Percentiles rank a stretch among this genome's conserved stretches.
Evolutionary conservation across 2,329 filamentous ascomycete species (phyloP).

Genomic region (Microascus cirrosus): DNA sequence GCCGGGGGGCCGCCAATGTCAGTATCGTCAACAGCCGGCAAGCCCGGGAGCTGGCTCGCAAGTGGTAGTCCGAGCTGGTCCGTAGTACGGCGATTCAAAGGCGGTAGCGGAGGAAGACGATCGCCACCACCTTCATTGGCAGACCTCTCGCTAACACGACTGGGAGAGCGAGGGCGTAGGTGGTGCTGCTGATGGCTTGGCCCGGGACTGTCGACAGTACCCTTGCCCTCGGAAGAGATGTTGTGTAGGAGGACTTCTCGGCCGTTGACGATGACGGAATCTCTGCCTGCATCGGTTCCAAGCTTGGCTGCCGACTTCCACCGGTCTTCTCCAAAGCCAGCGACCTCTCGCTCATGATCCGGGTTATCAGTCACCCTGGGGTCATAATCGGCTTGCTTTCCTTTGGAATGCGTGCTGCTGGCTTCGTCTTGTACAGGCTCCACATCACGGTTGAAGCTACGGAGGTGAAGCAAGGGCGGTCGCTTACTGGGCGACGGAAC

Average conservation of each 20-base stretch:
- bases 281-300: conserved; percentile 53
- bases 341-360: conserved; percentile 62
- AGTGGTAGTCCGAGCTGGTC: conserved; percentile 57
- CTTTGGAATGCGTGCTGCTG: conserved; percentile 12
- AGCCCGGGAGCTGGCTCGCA: conserved; percentile 56
- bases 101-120: conserved; percentile 46
- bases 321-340: conserved; percentile 65
- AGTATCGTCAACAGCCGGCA: conserved; percentile 64
- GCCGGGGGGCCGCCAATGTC: conserved; percentile 71
- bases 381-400: conserved; percentile 17
- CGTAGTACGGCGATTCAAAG: conserved; percentile 48
- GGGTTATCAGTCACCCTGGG: conserved; percentile 42
- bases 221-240: conserved; percentile 52
- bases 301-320: conserved; percentile 56
- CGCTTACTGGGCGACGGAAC: background rate
- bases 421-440: conserved; percentile 28
- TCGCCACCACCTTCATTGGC: conserved; percentile 11
- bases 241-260: conserved; percentile 62
- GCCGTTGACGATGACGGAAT: conserved; percentile 56
- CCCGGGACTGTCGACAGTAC: conserved; percentile 41
- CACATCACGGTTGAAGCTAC: conserved; percentile 68
- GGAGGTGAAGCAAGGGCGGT: conserved; percentile 12
- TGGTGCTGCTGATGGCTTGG: conserved; percentile 23
- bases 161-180: conserved; percentile 6
- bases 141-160: background rate